phyloP scores from a whole-genome alignment of 2,329 filamentous ascomycete species.

The Juglanconis sp. region DNA sequence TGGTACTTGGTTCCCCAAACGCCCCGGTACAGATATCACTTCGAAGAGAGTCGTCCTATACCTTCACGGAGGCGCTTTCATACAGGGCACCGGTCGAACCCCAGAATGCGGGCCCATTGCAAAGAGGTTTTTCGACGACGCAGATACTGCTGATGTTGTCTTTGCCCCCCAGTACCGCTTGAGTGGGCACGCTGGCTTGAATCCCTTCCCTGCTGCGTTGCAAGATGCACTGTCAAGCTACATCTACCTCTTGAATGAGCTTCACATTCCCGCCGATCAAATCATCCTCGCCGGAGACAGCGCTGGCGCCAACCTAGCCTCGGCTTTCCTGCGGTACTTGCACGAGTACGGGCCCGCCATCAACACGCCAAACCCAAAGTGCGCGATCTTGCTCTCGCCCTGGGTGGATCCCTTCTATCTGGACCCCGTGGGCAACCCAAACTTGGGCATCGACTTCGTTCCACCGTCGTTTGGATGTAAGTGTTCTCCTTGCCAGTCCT shows the following conservation, averaged over 20 bases:
- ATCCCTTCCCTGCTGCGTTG: slow-evolving; percentile 45
- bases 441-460: slow-evolving; percentile 15
- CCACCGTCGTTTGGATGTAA: background rate
- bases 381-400: background rate
- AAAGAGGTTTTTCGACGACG: slow-evolving; percentile 9
- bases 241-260: slow-evolving; percentile 37
- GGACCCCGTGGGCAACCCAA: slow-evolving; percentile 19
- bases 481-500: no score
- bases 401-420: slow-evolving; percentile 23
- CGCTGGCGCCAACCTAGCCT: slow-evolving; percentile 43
- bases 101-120: slow-evolving; percentile 31
- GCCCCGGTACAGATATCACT: slow-evolving; percentile 2
- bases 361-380: slow-evolving; percentile 31
- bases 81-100: slow-evolving; percentile 36
- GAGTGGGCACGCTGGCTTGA: slow-evolving; percentile 31
- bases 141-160: slow-evolving; percentile 34
- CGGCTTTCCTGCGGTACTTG: slow-evolving; percentile 44
- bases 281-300: slow-evolving; percentile 48
- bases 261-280: slow-evolving; percentile 35
- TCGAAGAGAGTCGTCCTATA: slow-evolving; percentile 37
- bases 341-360: slow-evolving; percentile 34
- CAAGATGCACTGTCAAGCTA: slow-evolving; percentile 46
- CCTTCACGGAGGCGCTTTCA: slow-evolving; percentile 46
- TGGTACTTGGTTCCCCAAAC: slow-evolving; percentile 23
- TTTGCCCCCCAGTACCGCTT: slow-evolving; percentile 48